phyloP scores from a whole-genome alignment of 371 early-diverging fungal species.

The Blastocladiella emersonii region DNA sequence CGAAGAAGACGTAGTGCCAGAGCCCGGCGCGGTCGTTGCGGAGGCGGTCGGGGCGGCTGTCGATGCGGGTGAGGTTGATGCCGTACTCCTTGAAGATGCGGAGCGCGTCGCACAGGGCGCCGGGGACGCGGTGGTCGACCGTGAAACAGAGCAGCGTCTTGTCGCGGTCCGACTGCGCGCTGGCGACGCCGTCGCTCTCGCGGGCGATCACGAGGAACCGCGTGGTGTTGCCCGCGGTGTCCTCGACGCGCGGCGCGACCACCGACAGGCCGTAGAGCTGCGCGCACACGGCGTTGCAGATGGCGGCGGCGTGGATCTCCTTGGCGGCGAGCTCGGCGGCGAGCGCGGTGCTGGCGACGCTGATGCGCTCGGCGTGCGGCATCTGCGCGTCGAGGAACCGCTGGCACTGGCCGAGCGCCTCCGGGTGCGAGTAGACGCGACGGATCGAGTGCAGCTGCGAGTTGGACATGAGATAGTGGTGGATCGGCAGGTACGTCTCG shows the following conservation, averaged over 20 bases:
- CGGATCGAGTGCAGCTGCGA: slow-evolving; percentile 42
- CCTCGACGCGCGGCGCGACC: slow-evolving; percentile 32
- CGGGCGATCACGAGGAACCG: slow-evolving; percentile 77
- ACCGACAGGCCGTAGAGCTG: slow-evolving; percentile 66
- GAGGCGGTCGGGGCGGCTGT: slow-evolving; percentile 53
- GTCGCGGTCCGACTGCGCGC: slow-evolving; percentile 6
- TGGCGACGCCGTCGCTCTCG: slow-evolving; percentile 43
- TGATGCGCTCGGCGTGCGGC: slow-evolving; percentile 53
- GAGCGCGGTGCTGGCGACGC: slow-evolving; percentile 68
- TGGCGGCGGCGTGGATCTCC: slow-evolving; percentile 68
- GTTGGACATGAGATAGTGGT: slow-evolving; percentile 67
- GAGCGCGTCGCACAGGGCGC: slow-evolving; percentile 74
- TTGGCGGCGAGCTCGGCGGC: slow-evolving; percentile 76
- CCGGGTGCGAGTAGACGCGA: slow-evolving; percentile 81
- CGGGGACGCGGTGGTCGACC: slow-evolving; percentile 72
- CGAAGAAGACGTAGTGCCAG: slow-evolving; percentile 84
- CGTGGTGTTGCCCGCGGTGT: slow-evolving; percentile 75
- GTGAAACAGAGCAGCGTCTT: slow-evolving; percentile 15
- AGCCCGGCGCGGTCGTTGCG: slow-evolving; percentile 31
- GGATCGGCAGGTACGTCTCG: slow-evolving; percentile 39
- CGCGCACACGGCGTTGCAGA: slow-evolving; percentile 66
- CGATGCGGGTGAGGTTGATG: slow-evolving; percentile 80
- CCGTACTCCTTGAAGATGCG: slow-evolving; percentile 63
- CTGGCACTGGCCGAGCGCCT: slow-evolving; percentile 78
- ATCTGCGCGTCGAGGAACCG: slow-evolving; percentile 43